Conservation (phyloP, 164 flowering plant species). For the Annona squamosa region DNA sequence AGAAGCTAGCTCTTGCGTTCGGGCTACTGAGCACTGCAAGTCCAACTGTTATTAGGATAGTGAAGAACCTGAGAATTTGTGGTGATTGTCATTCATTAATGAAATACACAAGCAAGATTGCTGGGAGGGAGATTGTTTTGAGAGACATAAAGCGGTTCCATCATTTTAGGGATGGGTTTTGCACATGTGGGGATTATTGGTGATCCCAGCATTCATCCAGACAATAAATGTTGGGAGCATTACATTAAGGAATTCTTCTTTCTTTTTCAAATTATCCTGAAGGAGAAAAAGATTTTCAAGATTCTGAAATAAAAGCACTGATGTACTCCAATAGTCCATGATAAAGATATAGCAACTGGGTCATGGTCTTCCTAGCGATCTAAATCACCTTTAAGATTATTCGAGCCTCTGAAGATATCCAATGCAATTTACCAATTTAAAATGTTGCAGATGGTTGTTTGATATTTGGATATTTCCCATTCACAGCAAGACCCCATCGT, state of each 20-base stretch:
- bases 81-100: conserved; percentile 43
- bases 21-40: conserved; percentile 33
- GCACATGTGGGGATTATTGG: conserved; percentile 54
- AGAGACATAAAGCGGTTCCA: conserved; percentile 50
- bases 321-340: not conserved
- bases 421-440: too few species aligned
- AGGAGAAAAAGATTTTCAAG: not conserved
- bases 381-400: too few species aligned
- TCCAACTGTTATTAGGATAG: conserved; percentile 27
- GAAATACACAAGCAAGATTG: conserved; percentile 30
- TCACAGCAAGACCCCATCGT: too few species aligned
- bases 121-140: conserved; percentile 36
- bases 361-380: too few species aligned
- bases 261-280: not conserved
- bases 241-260: not conserved
- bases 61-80: conserved; percentile 27
- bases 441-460: too few species aligned
- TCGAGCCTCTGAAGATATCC: too few species aligned
- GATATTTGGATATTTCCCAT: too few species aligned
- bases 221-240: not conserved
- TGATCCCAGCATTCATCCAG: conserved; percentile 7
- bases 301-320: not conserved
- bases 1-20: conserved; percentile 41
- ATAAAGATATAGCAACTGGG: too few species aligned
- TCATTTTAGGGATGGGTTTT: conserved; percentile 39